Evolutionary conservation across 805 yeast species (phyloP), one percentile per base, ranked within the genome.

Genomic region (Candida methanosorbosa): DNA sequence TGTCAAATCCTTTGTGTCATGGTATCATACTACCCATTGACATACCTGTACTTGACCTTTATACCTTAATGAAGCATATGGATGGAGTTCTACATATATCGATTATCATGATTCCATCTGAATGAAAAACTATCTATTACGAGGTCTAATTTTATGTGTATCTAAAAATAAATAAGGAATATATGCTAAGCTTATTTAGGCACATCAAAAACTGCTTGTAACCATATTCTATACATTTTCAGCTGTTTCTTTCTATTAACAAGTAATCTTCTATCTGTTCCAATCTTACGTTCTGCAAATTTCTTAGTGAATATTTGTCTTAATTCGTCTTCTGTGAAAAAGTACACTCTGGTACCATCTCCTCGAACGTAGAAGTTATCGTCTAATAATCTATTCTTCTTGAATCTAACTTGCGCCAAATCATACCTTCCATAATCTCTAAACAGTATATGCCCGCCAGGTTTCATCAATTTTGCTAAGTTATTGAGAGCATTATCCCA

Each of bases 351-450:
- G 0, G 98, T 92, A 32, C 98, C 98, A 55, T 92, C 98, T 26
- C 98, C 98, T 50, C 98, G 75, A 26, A 88, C 86, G 58, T 92
- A 92, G 52, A 92, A 92, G 57, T 92, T 88, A 37, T 90, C 97
- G 36, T 85, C 95, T 36, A 92, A 57, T 19, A 85, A 59, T 48
- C 97, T 72, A 32, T 84, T 81, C 55, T 82, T 83, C 59, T 92
- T 92, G 65, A 90, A 87, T 47, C 98, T 63, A 36, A 92, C 81
- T 54, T 92, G 98, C 0, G 98, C 95, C 57, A 92, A 65, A 59
- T 92, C 98, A 52, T 90, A 92, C 43, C 97, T 72, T 2, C 97
- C 97, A 53, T 92, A 92, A 56, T 92, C 98, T 53, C 98, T 68
- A 57, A 92, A 84, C 29, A 90, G 66, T 24, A 92, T 77, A 43